Base-by-base conservation (phyloP, 164 flowering plant species). In the Stephania japonica region DNA sequence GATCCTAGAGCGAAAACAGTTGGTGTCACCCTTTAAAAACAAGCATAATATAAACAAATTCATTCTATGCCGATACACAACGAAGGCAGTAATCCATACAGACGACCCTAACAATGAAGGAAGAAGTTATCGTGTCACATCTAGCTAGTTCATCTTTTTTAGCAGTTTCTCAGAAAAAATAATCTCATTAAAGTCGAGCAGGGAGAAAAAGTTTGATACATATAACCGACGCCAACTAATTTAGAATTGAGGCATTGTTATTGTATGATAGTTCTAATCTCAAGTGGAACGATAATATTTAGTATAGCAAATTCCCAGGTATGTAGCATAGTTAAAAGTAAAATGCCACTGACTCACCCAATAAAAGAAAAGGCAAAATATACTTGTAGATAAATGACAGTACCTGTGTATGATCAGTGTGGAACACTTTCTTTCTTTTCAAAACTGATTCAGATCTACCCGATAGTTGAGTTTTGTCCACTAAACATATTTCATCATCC, bases 381-480 rank as follows among this genome's bases (percentile, higher is more conserved):
- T 56, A 13, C 6, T 14, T 5, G 21, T 56, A 56, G 62, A 56
- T 14, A 19, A 56, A 56, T 56, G 50, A 13, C 67, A 18, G 50
- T 80, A 91, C 98, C 93, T 91, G 91, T 12, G 94, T 88, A 77
- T 91, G 95, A 81, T 93, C 95, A 16, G 88, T 83, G 13, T 80
- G 75, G 72, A 70, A 80, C 73, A 79, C 85, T 79, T 73, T 82
- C 73, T 77, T 85, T 68, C 41, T 75, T 72, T 71, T 83, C 49
- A 42, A 70, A 24, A 74, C 76, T 21, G 70, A 66, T 53, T 77
- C 78, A 63, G 80, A 67, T 42, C 67, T 38, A 65, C 42, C 65
- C 18, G 72, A 70, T 47, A 21, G 19, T 16, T 77, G 77, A 43
- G 63, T 42, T 64, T 49, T 70, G 63, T 73, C 49, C 7, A 76